Conservation (phyloP, 768 basidiomycete genomes). For the Leccinum uliginosum region DNA sequence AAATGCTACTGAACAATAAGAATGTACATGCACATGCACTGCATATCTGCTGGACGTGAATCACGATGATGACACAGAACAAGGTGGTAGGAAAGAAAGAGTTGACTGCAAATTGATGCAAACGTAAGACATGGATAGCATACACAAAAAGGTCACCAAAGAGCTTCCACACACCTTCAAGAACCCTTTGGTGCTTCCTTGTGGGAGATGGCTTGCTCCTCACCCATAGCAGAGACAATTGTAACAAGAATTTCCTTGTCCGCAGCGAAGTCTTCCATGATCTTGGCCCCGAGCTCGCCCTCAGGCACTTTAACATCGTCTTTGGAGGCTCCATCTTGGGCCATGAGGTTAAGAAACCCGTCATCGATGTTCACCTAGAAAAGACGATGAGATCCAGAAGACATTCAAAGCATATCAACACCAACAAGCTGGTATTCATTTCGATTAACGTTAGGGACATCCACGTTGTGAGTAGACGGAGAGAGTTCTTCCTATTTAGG, state of each 20-base stretch:
- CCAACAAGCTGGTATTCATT: constrained; percentile 78
- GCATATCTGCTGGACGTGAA: no score
- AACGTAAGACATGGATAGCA: no score
- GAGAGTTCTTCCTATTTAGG: constrained; percentile 78
- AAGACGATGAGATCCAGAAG: constrained; percentile 1
- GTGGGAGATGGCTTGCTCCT: constrained; percentile 85
- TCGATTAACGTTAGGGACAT: constrained; percentile 91
- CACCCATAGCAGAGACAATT: constrained; percentile 84
- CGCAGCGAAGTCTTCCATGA: constrained; percentile 66
- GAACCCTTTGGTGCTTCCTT: constrained; percentile 70
- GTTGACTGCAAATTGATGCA: no score
- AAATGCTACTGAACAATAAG: no score
- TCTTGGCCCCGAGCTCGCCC: constrained; percentile 69
- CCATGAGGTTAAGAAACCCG: constrained; percentile 94
- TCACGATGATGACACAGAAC: no score
- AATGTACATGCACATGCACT: no score
- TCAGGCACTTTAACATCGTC: constrained; percentile 96
- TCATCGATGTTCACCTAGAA: constrained; percentile 84
- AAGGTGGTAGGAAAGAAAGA: no score
- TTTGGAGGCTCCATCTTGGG: constrained; percentile 70
- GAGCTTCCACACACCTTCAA: no score
- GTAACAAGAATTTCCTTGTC: constrained; percentile 89
- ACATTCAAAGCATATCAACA: constrained; percentile 4
- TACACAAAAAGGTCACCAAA: no score
- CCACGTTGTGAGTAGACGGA: constrained; percentile 99